These are phyloP conservation scores for Neoascochyta sp. DNA, from an alignment of 2,329 filamentous ascomycete species.

Conservation along the genomic window DNA sequence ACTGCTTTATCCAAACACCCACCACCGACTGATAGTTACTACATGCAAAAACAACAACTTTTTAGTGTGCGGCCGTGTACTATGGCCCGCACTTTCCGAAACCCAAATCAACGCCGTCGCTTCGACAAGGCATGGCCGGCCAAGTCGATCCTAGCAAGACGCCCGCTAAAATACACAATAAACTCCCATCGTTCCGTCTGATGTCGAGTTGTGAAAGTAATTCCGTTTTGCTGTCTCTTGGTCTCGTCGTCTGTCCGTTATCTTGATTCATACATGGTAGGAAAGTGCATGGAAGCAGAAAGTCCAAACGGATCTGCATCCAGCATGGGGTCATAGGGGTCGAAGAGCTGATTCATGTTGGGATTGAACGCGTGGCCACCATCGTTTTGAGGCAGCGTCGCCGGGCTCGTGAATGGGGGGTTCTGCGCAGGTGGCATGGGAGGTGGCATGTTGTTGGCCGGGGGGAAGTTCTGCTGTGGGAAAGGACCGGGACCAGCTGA, in stretches of 20 bases:
- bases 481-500: conserved; percentile 67
- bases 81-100: conserved; percentile 9
- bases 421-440: conserved; percentile 38
- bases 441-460: conserved; percentile 40
- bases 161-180: conserved; percentile 34
- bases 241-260: conserved; percentile 20
- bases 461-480: conserved; percentile 52
- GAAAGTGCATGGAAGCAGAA: conserved; percentile 92
- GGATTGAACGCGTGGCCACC: conserved; percentile 41
- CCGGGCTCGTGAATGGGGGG: conserved; percentile 33
- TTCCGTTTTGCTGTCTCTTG: conserved; percentile 8
- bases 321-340: conserved; percentile 78
- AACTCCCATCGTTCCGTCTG: conserved; percentile 10
- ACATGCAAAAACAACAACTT: conserved; percentile 21
- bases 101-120: not conserved
- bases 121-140: too few species aligned
- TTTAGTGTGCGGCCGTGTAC: conserved; percentile 21
- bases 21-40: too few species aligned
- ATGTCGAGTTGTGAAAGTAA: conserved; percentile 6
- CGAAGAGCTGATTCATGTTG: conserved; percentile 54
- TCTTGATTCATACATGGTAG: conserved; percentile 61
- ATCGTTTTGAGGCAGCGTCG: conserved; percentile 32
- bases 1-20: too few species aligned
- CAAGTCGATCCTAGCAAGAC: too few species aligned
- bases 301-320: conserved; percentile 93